Evolutionary conservation across 257 asterid species (phyloP), one percentile per base, ranked within the genome.

Genomic region (Gardenia jasminoides): DNA sequence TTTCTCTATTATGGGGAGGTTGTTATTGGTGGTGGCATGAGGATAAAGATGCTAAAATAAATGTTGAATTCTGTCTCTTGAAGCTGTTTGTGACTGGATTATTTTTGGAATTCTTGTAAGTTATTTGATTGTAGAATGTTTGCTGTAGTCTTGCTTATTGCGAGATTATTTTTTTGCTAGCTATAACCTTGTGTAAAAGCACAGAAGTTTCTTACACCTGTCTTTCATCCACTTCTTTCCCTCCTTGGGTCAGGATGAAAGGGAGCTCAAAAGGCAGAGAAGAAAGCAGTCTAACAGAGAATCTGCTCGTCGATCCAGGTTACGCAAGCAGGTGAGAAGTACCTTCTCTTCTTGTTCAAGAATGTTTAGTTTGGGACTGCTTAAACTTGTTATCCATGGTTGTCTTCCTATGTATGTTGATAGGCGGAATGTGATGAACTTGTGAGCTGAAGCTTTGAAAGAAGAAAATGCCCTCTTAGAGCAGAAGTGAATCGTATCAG

Each of bases 381-480:
- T 33, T 2, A 1, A 39, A 24, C 44, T 43, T 15, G 66, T 54
- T 3, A 44, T 6, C 31, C 48, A 6, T 75, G 54, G 50, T 74
- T 82, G 76, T 66, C 24, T 77, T 46, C 73, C 76, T 82, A 43
- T 41, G 36, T 74, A 54, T 70, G 69, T 75, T 59, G 75, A 76
- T 88, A 96, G 99, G 97, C 94, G 64, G 99, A 96, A 88, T 96
- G 97, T 31, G 98, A 94, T 85, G 98, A 96, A 82, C 85, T 96
- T 81, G 82, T 95, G 92, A 75, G 93, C 99, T 80, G 98, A 91
- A 46, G 75, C 77, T 75, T 85, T 96, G 80, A 88, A 88, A 69
- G 97, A 90, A 83, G 98, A 96, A 84, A 96, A 96, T 85, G 82
- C 92, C 24, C 95, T 64, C 97, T 96, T 80, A 88, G 91, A 86